Base-by-base conservation (phyloP, 2,329 filamentous ascomycete species). In the Curvularia eragrostidis region DNA sequence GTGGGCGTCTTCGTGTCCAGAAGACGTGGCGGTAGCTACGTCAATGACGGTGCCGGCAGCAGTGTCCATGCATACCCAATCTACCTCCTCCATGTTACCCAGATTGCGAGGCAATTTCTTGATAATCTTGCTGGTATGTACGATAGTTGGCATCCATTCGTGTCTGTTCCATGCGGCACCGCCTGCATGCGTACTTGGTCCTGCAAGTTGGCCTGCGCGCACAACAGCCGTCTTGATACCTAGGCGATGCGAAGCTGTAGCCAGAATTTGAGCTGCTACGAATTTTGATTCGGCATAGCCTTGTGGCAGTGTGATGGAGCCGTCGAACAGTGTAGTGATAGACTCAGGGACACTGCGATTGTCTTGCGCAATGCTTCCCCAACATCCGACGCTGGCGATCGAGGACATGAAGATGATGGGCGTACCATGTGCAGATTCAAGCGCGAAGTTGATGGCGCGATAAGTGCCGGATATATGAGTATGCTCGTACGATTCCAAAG, bases 221-320 rank as follows among this genome's bases (percentile, higher is more conserved):
- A 68, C 53, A 8, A 75, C 63, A 6, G 59, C 65, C 3, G 59
- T 62, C 8, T 60, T 59, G n/a, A 75, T 55, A 3, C 65, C 67
- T 3, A 70, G 46, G 7, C 64, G 54, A 26, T 66, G 54, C 1
- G 75, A 69, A 5, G 75, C 75, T 1, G 51, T 62, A n/a, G 66
- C 64, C 0, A 75, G 61, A 24, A 79, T 73, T 15, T 68, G 61
- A 10, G 69, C 68, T 0, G 75, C 63, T 5, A 79, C 70, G 44
- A 75, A 68, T 54, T 79, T 79, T 9, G 68, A 73, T 48, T 78
- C 69, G 18, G 72, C 76, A 48, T 79, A 80, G 13, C 77, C 78
- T 46, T 74, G 73, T 6, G 69, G 62, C 1, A 75, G 58, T 8
- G 61, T 47, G 24, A 77, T 59, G 2, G 71, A 56, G 9, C 59